Base-by-base conservation (phyloP, 805 yeast genomes). In the Spencermartinsiella europaea region DNA sequence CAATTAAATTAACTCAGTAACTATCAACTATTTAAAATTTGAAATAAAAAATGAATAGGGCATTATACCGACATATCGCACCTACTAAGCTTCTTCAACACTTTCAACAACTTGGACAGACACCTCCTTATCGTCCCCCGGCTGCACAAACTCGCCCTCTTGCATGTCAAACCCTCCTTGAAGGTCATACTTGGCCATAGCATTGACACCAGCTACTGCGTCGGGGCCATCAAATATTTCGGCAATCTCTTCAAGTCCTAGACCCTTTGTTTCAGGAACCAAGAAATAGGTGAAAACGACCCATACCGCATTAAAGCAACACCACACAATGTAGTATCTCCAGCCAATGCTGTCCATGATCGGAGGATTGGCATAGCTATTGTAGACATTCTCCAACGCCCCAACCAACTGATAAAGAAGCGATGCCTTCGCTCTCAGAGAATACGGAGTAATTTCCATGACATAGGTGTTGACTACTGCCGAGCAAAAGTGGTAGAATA, bases 221-320 rank as follows among this genome's bases (percentile, higher is more conserved):
- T 34, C 37, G 4, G 34, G 38, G 19, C 41, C 74, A 21, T 71
- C 76, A 52, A 70, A 70, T 17, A 68, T 67, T 45, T 58, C 59
- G 4, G 69, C 70, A 35, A 70, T 68, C 47, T 71, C 74, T 51
- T 71, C 75, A 58, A 71, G 67, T 8, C 69, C 63, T 50, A 58
- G 59, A 14, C 73, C 73, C 8, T 65, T 53, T 5, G 75, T 71
- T 53, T 71, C 75, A 15, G 68, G 70, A 60, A 59, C 3, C 55
- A 71, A 73, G 66, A 72, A 71, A 12, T 5, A 8, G 15, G 22
- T 62, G 71, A 74, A 74, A 34, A 64, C 50, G 39, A 61, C 50
- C 45, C 65, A 64, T 19, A 62, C 59, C 1, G 60, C 63, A 15
- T 48, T 38, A 52, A 50, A 46, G 22, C 40, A 40, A 27, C 42